A percentile compares a stretch with the other conserved stretches of the same genome.
Evolutionary conservation across 2,329 filamentous ascomycete species (phyloP).

Genomic region (Ophiostoma pallidulum): DNA sequence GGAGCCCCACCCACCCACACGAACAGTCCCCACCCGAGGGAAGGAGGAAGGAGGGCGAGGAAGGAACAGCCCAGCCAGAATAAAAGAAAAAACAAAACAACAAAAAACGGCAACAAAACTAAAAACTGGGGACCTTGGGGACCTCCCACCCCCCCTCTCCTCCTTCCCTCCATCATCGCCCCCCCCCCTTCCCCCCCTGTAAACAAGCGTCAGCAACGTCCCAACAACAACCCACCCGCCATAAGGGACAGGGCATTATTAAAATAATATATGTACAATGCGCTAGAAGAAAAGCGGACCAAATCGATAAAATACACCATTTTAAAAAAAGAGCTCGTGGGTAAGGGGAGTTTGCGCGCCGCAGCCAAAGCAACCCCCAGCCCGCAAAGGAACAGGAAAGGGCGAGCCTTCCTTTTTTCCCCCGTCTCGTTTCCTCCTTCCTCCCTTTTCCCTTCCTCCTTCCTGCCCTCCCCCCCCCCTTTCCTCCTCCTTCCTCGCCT

Average conservation of each 20-base stretch:
- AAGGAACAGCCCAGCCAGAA: too few species aligned
- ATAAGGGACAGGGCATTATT: neutral
- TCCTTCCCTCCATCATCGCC: too few species aligned
- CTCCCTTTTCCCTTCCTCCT: neutral
- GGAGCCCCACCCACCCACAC: slow-evolving; percentile 13
- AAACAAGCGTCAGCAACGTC: slow-evolving; percentile 14
- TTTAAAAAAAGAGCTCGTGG: slow-evolving; percentile 16
- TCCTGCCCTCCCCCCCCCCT: neutral
- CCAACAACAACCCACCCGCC: too few species aligned
- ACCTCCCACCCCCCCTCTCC: too few species aligned
- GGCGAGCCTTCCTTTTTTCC: slow-evolving; percentile 12
- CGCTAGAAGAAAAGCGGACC: neutral
- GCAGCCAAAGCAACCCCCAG: slow-evolving; percentile 17
- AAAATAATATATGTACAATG: slow-evolving; percentile 5
- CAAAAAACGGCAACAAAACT: neutral
- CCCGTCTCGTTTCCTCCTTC: neutral
- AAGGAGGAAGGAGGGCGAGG: neutral
- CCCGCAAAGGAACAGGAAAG: slow-evolving; percentile 15
- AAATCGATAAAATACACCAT: slow-evolving; percentile 3
- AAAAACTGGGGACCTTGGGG: too few species aligned
- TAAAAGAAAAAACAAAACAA: neutral
- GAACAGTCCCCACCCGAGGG: neutral
- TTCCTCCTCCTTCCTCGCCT: slow-evolving; percentile 2
- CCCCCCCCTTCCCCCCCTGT: too few species aligned
- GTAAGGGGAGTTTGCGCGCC: slow-evolving; percentile 19